Conservation (phyloP, 192 early-diverging fungal species). For the Anaeromyces robustus region DNA sequence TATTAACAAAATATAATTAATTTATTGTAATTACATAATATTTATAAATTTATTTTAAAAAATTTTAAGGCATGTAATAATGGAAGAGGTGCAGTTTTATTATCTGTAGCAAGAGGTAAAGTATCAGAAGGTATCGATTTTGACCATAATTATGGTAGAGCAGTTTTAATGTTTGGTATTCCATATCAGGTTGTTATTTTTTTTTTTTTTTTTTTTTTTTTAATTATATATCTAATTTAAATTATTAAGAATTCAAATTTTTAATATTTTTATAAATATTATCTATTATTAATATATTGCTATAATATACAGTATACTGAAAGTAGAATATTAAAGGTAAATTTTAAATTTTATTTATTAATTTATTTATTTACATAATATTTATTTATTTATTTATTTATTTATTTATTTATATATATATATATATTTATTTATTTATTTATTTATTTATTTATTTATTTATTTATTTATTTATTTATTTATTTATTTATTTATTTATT, state of each 20-base stretch:
- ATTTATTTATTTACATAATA: no score
- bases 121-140: constrained; percentile 99
- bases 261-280: neutral
- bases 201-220: neutral
- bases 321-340: constrained; percentile 72
- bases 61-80: constrained; percentile 92
- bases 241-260: neutral
- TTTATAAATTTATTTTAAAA: no score
- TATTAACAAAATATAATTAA: no score
- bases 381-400: no score
- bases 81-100: constrained; percentile 89
- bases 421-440: no score
- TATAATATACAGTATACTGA: constrained; percentile 88
- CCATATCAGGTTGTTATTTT: constrained; percentile 66
- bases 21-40: no score
- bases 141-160: constrained; percentile 97
- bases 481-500: no score
- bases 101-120: constrained; percentile 97
- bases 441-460: no score
- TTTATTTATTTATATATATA: no score
- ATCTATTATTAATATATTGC: no score
- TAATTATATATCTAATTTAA: neutral
- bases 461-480: no score
- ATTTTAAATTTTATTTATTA: no score
- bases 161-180: constrained; percentile 98